Evolutionary conservation across 352 stramenopile species (phyloP), one percentile per base, ranked within the genome.

Genomic region (Globisporangium orthogonon): DNA sequence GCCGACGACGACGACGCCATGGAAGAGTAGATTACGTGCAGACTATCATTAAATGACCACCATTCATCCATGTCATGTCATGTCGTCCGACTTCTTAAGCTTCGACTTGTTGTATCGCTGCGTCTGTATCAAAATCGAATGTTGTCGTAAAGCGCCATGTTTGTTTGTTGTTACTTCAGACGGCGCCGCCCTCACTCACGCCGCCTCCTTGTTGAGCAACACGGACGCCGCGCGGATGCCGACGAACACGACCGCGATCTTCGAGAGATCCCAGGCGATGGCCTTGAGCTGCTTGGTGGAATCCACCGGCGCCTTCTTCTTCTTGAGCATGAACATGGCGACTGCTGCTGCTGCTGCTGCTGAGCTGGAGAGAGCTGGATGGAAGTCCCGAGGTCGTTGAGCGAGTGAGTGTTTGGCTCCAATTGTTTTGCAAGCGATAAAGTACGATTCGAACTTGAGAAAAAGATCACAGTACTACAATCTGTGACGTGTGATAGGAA

Each of bases 281-380:
- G 76, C 76, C 67, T 89, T 90, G 62, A 89, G 68, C 66, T 89
- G 78, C 72, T 91, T 86, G 61, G 63, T 68, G 48, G 70, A 73
- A 69, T 93, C 83, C 47, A 91, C 77, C 66, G 89, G 79, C 67
- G 79, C 71, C 68, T 91, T 89, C 76, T 91, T 91, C 76, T 93
- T 93, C 74, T 88, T 89, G 65, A 91, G 81, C 81, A 89, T 87
- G 54, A 91, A 91, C 81, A 91, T 91, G 48, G 35, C 73, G 54
- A 33, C 55, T 40, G 35, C 3, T n/a, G 6, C 35, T 33, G 1
- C 14, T 30, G 30, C 23, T 23, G 4, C 17, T 43, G n/a, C n/a
- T 9, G 49, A 15, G 29, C 18, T 23, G 1, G 35, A 39, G 9
- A 5, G 30, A 18, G 51, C 33, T 35, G 50, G n/a, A 43, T 29